Evolutionary conservation across 2,329 filamentous ascomycete species (phyloP), one percentile per base, ranked within the genome.

Genomic region (Colletotrichum truncatum): DNA sequence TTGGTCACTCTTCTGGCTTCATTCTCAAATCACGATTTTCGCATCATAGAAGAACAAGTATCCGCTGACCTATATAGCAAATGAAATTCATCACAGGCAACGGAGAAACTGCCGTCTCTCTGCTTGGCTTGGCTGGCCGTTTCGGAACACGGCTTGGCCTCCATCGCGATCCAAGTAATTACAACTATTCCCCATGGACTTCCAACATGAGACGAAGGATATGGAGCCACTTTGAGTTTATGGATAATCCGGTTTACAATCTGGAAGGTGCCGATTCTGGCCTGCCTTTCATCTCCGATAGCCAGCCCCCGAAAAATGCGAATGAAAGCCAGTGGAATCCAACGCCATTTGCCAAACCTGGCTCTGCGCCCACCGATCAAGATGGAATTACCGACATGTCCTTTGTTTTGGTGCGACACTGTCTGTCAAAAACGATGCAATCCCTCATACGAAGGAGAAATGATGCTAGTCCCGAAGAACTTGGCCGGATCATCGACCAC

Each of bases 351-450:
- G 60, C 67, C 28, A 62, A 69, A 16, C 48, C 68, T 2, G 64
- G 63, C 11, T 66, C 62, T 34, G 36, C 66, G 11, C 68, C 68
- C 3, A 18, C 16, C 2, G 68, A 69, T 18, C 55, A 46, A 4
- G 67, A 68, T 10, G 68, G 68, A 5, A 65, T 69, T 14, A 69
- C 68, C 16, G 68, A 69, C 12, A 69, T 69, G 68, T 59, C 68
- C 2, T 69, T 69, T 39, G 64, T 59, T 0, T 49, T 69, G 5
- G 48, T 69, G 23, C 64, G 67, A 8, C 45, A 63, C 3, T 51
- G 61, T 10, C 39, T 66, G n/a, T 41, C 12, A 12, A 58, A 30
- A 26, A 62, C 65, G 3, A 52, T 53, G 41, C 54, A 58, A 5
- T 56, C 45, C 2, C n/a, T 66, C 3, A n/a, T 30, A 10, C 21